phyloP scores from a whole-genome alignment of 1,284 basidiomycete species.

The Mycosarcoma mackinlayi region DNA sequence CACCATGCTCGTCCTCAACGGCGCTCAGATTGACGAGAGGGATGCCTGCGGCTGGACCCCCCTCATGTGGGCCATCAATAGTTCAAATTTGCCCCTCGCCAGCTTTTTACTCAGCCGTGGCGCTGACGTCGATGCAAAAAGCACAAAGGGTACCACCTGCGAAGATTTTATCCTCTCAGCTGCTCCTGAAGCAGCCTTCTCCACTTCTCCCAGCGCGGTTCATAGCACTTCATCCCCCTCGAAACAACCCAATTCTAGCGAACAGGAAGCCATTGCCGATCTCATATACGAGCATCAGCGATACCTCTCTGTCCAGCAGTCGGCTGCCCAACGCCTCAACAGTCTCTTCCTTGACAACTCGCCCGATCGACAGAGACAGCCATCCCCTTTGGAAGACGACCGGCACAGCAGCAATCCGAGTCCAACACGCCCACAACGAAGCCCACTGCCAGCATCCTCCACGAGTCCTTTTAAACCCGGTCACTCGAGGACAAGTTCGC shows the following conservation, averaged over 20 bases:
- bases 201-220: not conserved
- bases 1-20: conserved; percentile 51
- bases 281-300: conserved; percentile 59
- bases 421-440: conserved; percentile 11
- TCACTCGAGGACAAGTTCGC: conserved; percentile 33
- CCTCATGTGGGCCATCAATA: conserved; percentile 89
- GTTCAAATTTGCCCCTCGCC: conserved; percentile 88
- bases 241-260: conserved; percentile 15
- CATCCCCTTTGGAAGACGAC: not conserved
- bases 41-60: conserved; percentile 82
- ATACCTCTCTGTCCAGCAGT: conserved; percentile 38
- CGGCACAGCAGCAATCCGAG: conserved; percentile 17
- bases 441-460: conserved; percentile 8
- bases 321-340: conserved; percentile 40
- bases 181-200: conserved; percentile 37
- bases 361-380: conserved; percentile 10
- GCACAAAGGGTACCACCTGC: conserved; percentile 54
- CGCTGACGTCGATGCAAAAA: conserved; percentile 57
- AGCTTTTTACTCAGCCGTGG: conserved; percentile 92
- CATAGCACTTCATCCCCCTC: not conserved
- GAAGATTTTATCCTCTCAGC: conserved; percentile 62
- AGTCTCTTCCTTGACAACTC: conserved; percentile 33
- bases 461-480: conserved; percentile 32
- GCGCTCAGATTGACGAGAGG: conserved; percentile 57
- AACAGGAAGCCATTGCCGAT: conserved; percentile 56